These are phyloP conservation scores for Candida ponderosae DNA, from an alignment of 805 yeast genomes.

Conservation along the genomic window DNA sequence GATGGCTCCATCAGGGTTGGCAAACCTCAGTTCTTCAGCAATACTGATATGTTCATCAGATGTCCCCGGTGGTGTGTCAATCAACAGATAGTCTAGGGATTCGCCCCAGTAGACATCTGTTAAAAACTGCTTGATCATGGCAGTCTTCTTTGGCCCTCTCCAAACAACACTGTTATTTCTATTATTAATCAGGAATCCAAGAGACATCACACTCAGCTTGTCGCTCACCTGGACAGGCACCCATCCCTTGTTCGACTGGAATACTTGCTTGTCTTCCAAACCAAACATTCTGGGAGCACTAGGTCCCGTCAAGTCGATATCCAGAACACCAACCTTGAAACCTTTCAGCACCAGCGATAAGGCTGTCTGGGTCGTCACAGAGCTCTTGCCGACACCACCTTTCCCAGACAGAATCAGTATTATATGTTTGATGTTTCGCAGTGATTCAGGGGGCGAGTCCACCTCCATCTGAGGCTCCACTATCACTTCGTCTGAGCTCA, in stretches of 20 bases:
- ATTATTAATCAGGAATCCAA: constrained; percentile 80
- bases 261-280: constrained; percentile 69
- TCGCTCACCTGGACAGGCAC: constrained; percentile 58
- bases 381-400: constrained; percentile 97
- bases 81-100: constrained; percentile 57
- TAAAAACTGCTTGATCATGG: constrained; percentile 92
- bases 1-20: constrained; percentile 83
- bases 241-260: constrained; percentile 84
- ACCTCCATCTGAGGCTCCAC: constrained; percentile 1
- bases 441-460: constrained; percentile 22
- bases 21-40: constrained; percentile 76
- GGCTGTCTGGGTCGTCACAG: constrained; percentile 91
- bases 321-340: constrained; percentile 84
- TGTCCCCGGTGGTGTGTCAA: constrained; percentile 99
- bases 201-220: constrained; percentile 65
- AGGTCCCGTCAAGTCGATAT: constrained; percentile 94
- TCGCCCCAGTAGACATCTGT: constrained; percentile 89
- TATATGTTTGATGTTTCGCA: constrained; percentile 61
- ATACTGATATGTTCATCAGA: constrained; percentile 97
- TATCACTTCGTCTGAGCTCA: no score
- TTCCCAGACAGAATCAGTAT: constrained; percentile 83
- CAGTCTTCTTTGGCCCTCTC: constrained; percentile 98
- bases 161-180: constrained; percentile 91
- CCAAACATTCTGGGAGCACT: constrained; percentile 96
- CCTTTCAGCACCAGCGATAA: constrained; percentile 67